Evolutionary conservation across 495 filamentous ascomycete genomes (phyloP).

Genomic region (Neurospora cerealis): DNA sequence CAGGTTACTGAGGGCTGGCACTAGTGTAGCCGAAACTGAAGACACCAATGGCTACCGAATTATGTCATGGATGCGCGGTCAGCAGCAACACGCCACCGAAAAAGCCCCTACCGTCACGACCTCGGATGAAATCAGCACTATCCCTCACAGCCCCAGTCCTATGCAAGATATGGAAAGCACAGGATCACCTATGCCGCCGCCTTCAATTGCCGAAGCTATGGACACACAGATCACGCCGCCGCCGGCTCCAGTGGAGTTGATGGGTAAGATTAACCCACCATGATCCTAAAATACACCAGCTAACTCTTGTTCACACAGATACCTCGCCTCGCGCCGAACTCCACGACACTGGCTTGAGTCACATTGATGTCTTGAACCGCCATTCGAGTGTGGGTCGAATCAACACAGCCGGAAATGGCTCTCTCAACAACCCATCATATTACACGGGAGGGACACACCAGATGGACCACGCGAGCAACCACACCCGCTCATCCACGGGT

Average conservation of each 20-base stretch:
- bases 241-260: conserved; percentile 28
- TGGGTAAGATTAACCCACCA: conserved; percentile 22
- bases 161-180: conserved; percentile 18
- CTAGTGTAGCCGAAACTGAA: conserved; percentile 35
- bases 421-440: conserved; percentile 11
- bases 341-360: conserved; percentile 17
- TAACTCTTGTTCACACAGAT: conserved; percentile 14
- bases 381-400: conserved; percentile 17
- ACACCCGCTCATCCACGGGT: conserved; percentile 3
- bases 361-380: conserved; percentile 15
- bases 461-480: conserved; percentile 17
- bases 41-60: conserved; percentile 32
- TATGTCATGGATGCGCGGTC: conserved; percentile 34
- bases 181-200: conserved; percentile 4
- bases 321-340: conserved; percentile 27
- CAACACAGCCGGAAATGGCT: background rate
- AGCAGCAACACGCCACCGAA: conserved; percentile 14
- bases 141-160: conserved; percentile 7
- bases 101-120: conserved; percentile 40
- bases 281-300: background rate
- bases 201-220: conserved; percentile 27
- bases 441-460: conserved; percentile 12
- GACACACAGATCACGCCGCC: conserved; percentile 17
- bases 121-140: conserved; percentile 28
- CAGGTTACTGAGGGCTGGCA: conserved; percentile 22